Base-by-base conservation (phyloP, 2,329 filamentous ascomycete species). In the Diaporthe caulivora region DNA sequence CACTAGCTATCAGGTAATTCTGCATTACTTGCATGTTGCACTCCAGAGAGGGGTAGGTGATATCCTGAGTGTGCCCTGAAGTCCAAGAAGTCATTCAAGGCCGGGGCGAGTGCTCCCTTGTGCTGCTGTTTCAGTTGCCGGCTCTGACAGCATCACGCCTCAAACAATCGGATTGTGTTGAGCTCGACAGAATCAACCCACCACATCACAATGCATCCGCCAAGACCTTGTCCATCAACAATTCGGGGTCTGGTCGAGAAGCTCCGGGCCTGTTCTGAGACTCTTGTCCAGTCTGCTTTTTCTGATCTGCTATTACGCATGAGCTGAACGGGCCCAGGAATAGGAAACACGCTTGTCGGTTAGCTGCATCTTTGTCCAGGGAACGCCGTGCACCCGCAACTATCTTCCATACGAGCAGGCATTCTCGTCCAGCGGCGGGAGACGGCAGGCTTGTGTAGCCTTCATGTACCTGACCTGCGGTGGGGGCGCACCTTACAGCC, bases 341-440 rank as follows among this genome's bases (percentile, higher is more conserved):
- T 64, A 60, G 42, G 29, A 64, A 54, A 26, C 42, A 69, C 44
- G 62, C 60, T 72, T 60, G 55, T 47, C 69, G 72, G 74, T 47
- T 74, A 70, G 71, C 74, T 75, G 72, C 74, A 71, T 75, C 24
- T 69, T 57, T 70, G 42, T 67, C 57, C 67, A 53, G 58, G 58
- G 31, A 40, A 51, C 44, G 42, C 42, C 44, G 57, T 71, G 72
- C 70, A 42, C 64, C 72, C 31, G 51, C 54, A 65, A 15, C 44
- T 42, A 57, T 37, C 21, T 49, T 60, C 51, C 62, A 70, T 62
- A 73, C 71, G 67, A 70, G 53, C 58, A 55, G 49, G 53, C 44
- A 70, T 74, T 75, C 72, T 75, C 72, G 74, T 75, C 74, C 54
- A 60, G 69, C 64, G 47, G 58, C 64, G 74, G 74, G 70, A 57